Percentiles rank a stretch among this genome's conserved stretches.
Conservation (phyloP, 371 early-diverging fungal species). For the Circinella umbellata region DNA sequence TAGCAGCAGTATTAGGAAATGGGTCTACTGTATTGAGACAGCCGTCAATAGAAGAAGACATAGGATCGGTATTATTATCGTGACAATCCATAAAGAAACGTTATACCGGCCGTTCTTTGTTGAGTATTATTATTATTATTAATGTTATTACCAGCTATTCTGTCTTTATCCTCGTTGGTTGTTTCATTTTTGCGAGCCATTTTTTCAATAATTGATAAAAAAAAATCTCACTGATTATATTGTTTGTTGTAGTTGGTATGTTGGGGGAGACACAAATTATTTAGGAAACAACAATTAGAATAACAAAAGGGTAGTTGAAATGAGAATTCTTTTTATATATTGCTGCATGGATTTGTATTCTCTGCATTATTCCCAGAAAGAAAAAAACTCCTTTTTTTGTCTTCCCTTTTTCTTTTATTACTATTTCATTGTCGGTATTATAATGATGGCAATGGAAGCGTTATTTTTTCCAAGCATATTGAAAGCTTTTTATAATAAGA, state of each 20-base stretch:
- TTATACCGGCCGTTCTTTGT: not conserved
- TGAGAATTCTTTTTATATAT: not conserved
- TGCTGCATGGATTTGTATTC: not conserved
- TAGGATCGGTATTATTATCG: constrained; percentile 1
- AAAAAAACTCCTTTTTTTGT: not conserved
- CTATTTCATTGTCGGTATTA: not conserved
- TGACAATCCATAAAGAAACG: constrained; percentile 10
- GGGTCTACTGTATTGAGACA: not conserved
- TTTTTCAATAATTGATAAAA: not conserved
- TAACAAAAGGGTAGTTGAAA: not conserved
- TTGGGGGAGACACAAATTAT: not conserved
- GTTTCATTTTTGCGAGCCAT: not conserved
- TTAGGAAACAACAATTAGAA: not conserved
- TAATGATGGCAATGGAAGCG: not conserved
- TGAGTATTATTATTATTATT: too few relatives aligned
- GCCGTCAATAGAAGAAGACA: constrained; percentile 7
- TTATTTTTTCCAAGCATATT: not conserved
- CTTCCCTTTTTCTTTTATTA: not conserved
- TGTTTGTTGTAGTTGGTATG: not conserved
- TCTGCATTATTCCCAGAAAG: not conserved
- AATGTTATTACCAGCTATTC: not conserved
- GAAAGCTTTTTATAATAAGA: constrained; percentile 18
- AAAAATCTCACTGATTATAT: not conserved
- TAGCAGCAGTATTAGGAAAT: not conserved
- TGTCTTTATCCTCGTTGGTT: not conserved